Conservation (phyloP, 306 rosid species). For the Quercus berberidifolia region DNA sequence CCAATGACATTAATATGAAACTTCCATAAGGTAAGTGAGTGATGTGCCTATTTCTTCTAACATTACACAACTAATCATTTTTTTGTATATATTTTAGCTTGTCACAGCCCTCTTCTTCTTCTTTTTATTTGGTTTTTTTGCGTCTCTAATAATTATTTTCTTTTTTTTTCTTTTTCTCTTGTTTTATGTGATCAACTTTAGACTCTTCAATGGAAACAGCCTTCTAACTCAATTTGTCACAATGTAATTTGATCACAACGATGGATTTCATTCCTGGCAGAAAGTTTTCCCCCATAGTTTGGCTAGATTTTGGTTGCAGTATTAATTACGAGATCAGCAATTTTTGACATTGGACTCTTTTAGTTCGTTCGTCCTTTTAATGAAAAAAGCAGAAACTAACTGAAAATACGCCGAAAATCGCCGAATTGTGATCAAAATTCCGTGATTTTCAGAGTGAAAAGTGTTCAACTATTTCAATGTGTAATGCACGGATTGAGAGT, state of each 20-base stretch:
- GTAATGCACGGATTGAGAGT: too few species aligned
- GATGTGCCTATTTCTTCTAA: background rate
- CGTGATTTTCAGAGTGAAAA: too few species aligned
- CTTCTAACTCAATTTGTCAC: background rate
- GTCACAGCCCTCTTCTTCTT: background rate
- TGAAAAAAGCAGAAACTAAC: background rate
- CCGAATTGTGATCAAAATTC: too few species aligned
- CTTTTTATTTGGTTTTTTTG: background rate
- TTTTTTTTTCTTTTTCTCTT: background rate
- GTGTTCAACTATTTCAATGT: too few species aligned
- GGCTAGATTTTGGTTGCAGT: too few species aligned
- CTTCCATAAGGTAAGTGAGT: conserved; percentile 77
- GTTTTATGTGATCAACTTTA: background rate
- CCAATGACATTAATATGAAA: conserved; percentile 40
- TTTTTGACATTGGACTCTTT: too few species aligned
- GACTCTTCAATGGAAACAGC: background rate
- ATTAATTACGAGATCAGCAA: too few species aligned
- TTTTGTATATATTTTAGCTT: background rate
- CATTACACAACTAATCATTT: background rate
- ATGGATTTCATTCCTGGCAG: background rate
- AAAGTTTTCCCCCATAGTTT: background rate
- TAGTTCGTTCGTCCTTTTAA: background rate
- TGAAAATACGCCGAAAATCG: too few species aligned
- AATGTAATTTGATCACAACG: background rate
- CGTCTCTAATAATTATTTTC: background rate